Percentiles rank a stretch among this genome's conserved stretches.
Evolutionary conservation across 2,329 filamentous ascomycete genomes (phyloP).

Genomic region (Aureobasidium leucospermi): DNA sequence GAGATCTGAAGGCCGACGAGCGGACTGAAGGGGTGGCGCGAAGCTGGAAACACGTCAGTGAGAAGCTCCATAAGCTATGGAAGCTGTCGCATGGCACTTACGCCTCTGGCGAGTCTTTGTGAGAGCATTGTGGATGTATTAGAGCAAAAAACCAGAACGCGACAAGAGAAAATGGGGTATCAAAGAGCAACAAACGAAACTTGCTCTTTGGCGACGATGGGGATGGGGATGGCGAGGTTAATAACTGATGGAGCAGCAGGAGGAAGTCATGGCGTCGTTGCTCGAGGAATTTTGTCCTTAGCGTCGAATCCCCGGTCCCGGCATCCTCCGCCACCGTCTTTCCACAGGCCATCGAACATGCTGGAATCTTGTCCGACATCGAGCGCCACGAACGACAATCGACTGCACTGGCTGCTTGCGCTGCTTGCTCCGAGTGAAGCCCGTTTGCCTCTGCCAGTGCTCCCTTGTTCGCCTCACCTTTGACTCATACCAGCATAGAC

Average conservation of each 20-base stretch:
- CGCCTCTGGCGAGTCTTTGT: conserved; percentile 28
- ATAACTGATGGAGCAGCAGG: conserved; percentile 9
- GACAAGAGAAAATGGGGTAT: conserved; percentile 11
- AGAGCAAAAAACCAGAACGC: conserved; percentile 10
- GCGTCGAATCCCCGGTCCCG: conserved; percentile 4
- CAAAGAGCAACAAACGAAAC: conserved; percentile 8
- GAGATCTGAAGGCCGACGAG: conserved; percentile 48
- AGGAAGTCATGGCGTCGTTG: conserved; percentile 12
- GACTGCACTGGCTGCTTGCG: not conserved
- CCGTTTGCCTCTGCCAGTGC: conserved; percentile 7
- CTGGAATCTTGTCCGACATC: conserved; percentile 1
- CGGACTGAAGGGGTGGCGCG: conserved; percentile 29
- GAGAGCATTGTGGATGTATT: conserved; percentile 25
- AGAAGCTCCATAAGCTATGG: conserved; percentile 17
- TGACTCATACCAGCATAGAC: not conserved
- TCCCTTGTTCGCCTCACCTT: not conserved
- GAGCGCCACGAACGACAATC: not conserved
- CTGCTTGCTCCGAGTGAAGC: not conserved
- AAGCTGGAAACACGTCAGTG: conserved; percentile 10
- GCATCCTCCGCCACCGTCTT: not conserved
- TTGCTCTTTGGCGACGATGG: not conserved
- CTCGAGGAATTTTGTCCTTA: conserved; percentile 12
- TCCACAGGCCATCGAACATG: not conserved
- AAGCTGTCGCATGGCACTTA: conserved; percentile 20
- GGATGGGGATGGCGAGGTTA: conserved; percentile 9